Evolutionary conservation across 495 filamentous ascomycete genomes (phyloP), one percentile per base, ranked within the genome.

Genomic region (Pyronema domesticum): DNA sequence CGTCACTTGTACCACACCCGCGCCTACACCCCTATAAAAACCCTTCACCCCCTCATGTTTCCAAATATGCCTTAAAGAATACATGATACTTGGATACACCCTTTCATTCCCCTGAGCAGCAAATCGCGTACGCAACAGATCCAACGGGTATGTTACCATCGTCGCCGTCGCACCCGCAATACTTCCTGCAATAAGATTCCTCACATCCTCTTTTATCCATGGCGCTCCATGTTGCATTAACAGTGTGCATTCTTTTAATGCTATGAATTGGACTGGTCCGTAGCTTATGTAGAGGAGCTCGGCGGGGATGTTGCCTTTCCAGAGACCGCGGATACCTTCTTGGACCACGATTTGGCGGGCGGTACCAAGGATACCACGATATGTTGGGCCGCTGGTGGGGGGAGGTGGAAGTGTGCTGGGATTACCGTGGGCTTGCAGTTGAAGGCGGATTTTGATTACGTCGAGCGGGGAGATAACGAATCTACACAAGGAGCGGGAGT

Each of bases 241-340:
- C 43, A 82, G 69, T 6, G 80, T 85, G 7, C 76, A 74, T 36
- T 76, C 77, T 44, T 85, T 81, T 73, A 96, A 96, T n/a, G 83
- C 71, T 7, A 81, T 81, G 76, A 98, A 98, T 71, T 98, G 93
- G 53, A 82, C 71, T 35, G 82, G 82, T 53, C 84, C 80, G 72
- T 95, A 96, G 63, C 78, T 77, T 46, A 98, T 73, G 73, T 98
- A 98, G 66, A 98, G 78, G 34, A 91, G 68, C 71, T 95, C 91
- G 23, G 91, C 91, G 52, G 91, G 86, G 56, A 96, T 77, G 67
- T 98, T 98, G 68, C 91, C 91, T 73, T 96, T 96, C 91, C 91
- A 98, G 48, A 98, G 76, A 49, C 79, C 89, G 1, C 82, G 80
- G 57, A 95, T 67, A 11, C 91, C 89, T 66, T 96, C 89, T 54